Base-by-base conservation (phyloP, 2,329 filamentous ascomycete species). In the Hypoxylon sp. region DNA sequence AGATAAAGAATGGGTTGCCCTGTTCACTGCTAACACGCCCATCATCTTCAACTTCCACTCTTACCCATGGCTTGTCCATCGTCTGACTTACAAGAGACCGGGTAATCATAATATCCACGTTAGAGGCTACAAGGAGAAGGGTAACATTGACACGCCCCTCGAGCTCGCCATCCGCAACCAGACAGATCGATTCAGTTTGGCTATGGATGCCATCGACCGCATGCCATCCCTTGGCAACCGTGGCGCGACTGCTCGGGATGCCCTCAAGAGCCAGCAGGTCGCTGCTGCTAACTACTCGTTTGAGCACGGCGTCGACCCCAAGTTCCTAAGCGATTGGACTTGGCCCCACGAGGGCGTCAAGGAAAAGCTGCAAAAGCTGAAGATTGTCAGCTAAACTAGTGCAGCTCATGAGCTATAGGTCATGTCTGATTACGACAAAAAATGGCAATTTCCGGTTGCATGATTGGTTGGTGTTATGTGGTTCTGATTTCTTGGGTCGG, bases 11-110 rank as follows among this genome's bases (percentile, higher is more conserved):
- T 94, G 89, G 87, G 79, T 78, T 12, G 82, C 89, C 39, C 80
- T 93, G 69, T 94, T 94, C 83, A 94, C 91, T 0, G 82, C 84
- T 14, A 82, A 93, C 81, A 89, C 84, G 70, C 91, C 91, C 21
- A 82, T 93, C 75, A 88, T 94, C 75, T 94, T 94, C 83, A 94
- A 93, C 81, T 94, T 94, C 86, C 91, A 94, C 81, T 90, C 88
- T 30, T 94, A 94, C 80, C 91, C 91, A 7, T 94, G 90, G 90
- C 83, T 94, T 73, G 87, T 94, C 54, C 91, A 94, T 80, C 85
- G 91, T 53, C 79, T 94, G 71, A 91, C 90, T 0, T 94, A 93
- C 81, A 90, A 91, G 80, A 88, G 91, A 0, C 89, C 88, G 1
- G 91, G 90, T 4, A 87, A 85, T 76, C 76, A 83, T 47, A 88